phyloP scores from a whole-genome alignment of 2,329 filamentous ascomycete genomes.

The Helicocarpus griseus region DNA sequence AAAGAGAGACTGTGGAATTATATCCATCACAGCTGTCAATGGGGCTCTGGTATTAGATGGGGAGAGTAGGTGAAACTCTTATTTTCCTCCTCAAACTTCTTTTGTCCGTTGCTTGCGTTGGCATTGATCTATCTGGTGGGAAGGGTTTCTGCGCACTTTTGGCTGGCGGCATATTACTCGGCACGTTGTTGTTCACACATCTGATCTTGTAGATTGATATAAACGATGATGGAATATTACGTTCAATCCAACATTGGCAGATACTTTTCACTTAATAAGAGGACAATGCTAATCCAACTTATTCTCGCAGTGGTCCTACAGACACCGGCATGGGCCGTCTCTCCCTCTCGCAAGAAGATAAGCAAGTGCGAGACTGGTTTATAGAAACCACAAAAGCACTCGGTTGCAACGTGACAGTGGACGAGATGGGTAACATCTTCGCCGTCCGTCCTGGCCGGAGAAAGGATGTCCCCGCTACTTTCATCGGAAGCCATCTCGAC shows the following conservation, averaged over 20 bases:
- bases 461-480: slow-evolving; percentile 49
- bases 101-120: background rate
- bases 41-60: slow-evolving; percentile 57
- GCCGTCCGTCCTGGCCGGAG: slow-evolving; percentile 56
- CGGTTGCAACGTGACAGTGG: slow-evolving; percentile 58
- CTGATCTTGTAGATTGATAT: no score
- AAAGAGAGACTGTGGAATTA: slow-evolving; percentile 51
- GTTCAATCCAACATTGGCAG: no score
- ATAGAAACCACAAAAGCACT: slow-evolving; percentile 51
- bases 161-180: no score
- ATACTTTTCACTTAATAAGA: background rate
- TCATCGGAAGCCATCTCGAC: slow-evolving; percentile 32
- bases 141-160: no score
- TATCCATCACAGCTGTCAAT: slow-evolving; percentile 57
- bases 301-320: slow-evolving; percentile 32
- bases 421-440: slow-evolving; percentile 75
- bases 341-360: slow-evolving; percentile 61
- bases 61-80: slow-evolving; percentile 46
- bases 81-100: slow-evolving; percentile 6
- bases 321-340: slow-evolving; percentile 72
- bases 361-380: slow-evolving; percentile 66
- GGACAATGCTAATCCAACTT: no score
- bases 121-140: no score
- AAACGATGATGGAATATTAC: no score
- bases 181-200: no score